phyloP scores from a whole-genome alignment of 2,329 filamentous ascomycete species.

The Exophiala oligosperma region DNA sequence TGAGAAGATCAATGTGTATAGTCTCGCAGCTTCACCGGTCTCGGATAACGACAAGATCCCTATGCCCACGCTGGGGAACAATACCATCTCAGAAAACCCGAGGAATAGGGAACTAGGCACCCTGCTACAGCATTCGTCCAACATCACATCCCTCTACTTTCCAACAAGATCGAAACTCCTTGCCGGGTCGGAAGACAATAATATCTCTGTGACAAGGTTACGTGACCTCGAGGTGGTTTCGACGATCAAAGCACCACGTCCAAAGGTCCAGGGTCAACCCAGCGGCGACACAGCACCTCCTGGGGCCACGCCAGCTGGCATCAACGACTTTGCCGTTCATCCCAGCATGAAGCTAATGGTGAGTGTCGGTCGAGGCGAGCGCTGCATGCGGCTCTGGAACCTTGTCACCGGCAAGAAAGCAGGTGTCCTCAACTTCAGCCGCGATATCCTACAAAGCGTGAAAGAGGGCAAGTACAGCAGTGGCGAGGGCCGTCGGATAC shows the following conservation, averaged over 20 bases:
- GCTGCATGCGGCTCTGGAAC: conserved; percentile 93
- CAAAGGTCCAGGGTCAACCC: conserved; percentile 76
- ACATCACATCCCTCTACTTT: conserved; percentile 77
- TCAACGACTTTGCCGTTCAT: conserved; percentile 94
- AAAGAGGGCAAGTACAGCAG: conserved; percentile 75
- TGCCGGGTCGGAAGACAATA: conserved; percentile 86
- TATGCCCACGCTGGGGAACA: conserved; percentile 67
- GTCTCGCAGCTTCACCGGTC: conserved; percentile 70
- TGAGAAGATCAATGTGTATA: conserved; percentile 93
- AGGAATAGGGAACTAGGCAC: conserved; percentile 86
- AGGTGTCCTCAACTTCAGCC: conserved; percentile 82
- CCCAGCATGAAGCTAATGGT: conserved; percentile 97
- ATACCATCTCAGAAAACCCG: conserved; percentile 77
- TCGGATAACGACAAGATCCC: conserved; percentile 56
- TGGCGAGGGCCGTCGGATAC: conserved; percentile 79
- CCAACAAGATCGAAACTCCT: conserved; percentile 85
- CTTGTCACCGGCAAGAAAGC: conserved; percentile 95
- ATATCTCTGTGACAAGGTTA: conserved; percentile 81
- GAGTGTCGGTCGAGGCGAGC: conserved; percentile 84
- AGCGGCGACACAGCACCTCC: conserved; percentile 86
- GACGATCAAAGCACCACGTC: conserved; percentile 83
- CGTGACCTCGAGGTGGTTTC: conserved; percentile 88
- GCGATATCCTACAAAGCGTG: conserved; percentile 68
- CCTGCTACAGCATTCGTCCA: conserved; percentile 81
- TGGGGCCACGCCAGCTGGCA: conserved; percentile 78